Evolutionary conservation across 257 asterid genomes (phyloP), one percentile per base, ranked within the genome.

Genomic region (Capsicum chinense): DNA sequence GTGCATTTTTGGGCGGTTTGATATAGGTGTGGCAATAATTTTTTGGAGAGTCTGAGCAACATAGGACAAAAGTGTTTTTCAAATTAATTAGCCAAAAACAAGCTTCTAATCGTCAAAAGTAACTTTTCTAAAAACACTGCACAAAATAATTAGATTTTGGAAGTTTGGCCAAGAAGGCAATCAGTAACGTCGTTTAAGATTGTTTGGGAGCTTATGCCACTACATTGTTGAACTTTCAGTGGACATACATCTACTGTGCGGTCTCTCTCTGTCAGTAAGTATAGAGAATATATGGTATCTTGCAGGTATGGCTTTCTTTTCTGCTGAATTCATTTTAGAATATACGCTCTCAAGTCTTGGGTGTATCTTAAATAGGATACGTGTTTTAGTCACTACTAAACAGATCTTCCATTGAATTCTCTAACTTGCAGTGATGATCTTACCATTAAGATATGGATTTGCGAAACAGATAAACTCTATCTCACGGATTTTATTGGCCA

Each of bases 211-310:
- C 86, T 86, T 50, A 68, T 35, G 39, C 12, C 66, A 8, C 78
- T 57, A 74, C 37, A 37, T 60, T 7, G 5, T 70, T 80, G 57
- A 62, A 79, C 33, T 59, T n/a, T 59, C 66, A 59, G 42, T 7
- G 26, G 26, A 59, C 66, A 59, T 59, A n/a, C 33, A 59, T 79
- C 85, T 17, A 94, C 98, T 3, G 95, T 93, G 78, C 93, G 98
- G 99, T 96, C 97, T 74, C 85, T 96, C 73, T 92, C 98, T 85
- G 89, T 91, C 87, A 92, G 88, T 85, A 84, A 70, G 62, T 59
- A 54, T 47, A 97, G 97, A 83, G 94, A 88, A 90, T 91, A 88
- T 93, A 92, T 96, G 98, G 98, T 88, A 84, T 89, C 98, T 71
- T 96, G 98, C 89, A 94, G 99, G 99, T 93, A 91, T 84, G 33